Conservation (phyloP, 108 stramenopile genomes). For the Bacterosira constricta region DNA sequence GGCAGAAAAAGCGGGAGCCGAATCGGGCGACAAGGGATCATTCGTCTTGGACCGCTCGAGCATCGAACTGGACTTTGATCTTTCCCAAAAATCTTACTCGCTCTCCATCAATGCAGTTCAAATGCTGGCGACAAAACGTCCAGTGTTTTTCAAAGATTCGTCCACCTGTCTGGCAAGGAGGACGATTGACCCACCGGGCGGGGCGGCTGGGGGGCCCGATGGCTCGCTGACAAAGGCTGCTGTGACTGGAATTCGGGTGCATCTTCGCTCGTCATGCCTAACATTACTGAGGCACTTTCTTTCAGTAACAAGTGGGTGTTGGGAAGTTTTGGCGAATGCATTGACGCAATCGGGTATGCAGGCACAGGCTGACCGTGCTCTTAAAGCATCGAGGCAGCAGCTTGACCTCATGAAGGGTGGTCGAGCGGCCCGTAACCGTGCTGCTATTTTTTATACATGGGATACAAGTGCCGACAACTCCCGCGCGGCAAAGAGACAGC, state of each 20-base stretch:
- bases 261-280: constrained; percentile 77
- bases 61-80: constrained; percentile 76
- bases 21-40: constrained; percentile 28
- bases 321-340: constrained; percentile 62
- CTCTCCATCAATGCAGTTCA: constrained; percentile 83
- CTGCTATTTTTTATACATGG: constrained; percentile 88
- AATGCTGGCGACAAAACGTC: constrained; percentile 76
- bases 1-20: constrained; percentile 35
- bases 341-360: constrained; percentile 69
- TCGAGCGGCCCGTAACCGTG: constrained; percentile 84
- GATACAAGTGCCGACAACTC: constrained; percentile 63
- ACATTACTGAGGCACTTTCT: constrained; percentile 83
- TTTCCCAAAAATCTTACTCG: constrained; percentile 85
- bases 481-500: constrained; percentile 72
- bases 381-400: constrained; percentile 77
- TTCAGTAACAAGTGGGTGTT: constrained; percentile 73
- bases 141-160: constrained; percentile 80
- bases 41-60: constrained; percentile 51
- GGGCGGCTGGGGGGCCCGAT: constrained; percentile 28
- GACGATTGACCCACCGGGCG: constrained; percentile 71
- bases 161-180: constrained; percentile 76
- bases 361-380: constrained; percentile 85
- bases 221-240: constrained; percentile 45
- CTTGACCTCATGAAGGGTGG: constrained; percentile 82
- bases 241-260: constrained; percentile 62